phyloP scores from a whole-genome alignment of 768 basidiomycete species.

The Mycena belliarum region DNA sequence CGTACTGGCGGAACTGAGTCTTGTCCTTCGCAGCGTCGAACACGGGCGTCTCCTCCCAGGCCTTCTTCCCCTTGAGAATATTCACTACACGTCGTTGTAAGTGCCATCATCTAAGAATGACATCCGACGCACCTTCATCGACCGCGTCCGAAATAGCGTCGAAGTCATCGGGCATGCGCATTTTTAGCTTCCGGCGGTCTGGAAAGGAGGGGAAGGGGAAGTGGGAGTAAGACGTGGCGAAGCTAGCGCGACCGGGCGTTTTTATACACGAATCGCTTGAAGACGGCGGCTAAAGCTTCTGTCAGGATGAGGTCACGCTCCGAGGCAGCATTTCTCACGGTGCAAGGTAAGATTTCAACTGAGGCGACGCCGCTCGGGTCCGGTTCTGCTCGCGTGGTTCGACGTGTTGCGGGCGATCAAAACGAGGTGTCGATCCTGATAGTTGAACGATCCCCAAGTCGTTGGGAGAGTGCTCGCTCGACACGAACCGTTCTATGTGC shows the following conservation, averaged over 20 bases:
- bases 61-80: conserved; percentile 59
- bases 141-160: conserved; percentile 50
- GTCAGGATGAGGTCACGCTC: too few species aligned
- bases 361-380: too few species aligned
- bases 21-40: conserved; percentile 71
- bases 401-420: too few species aligned
- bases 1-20: conserved; percentile 68
- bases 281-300: too few species aligned
- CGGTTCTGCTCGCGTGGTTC: too few species aligned
- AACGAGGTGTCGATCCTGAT: too few species aligned
- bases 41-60: conserved; percentile 57
- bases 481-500: too few species aligned
- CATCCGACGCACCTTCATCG: conserved; percentile 40
- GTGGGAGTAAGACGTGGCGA: background rate
- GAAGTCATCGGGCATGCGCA: conserved; percentile 29
- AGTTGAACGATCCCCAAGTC: too few species aligned
- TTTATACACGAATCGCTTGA: too few species aligned
- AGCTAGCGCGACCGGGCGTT: background rate
- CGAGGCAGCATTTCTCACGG: too few species aligned
- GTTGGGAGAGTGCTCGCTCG: too few species aligned
- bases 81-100: conserved; percentile 66
- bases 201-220: background rate
- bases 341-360: too few species aligned
- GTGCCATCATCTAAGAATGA: background rate
- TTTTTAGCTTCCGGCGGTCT: background rate